Percentiles rank a stretch among this genome's conserved stretches.
Evolutionary conservation across 768 basidiomycete genomes (phyloP).

Genomic region (Rhizopogon roseolus): DNA sequence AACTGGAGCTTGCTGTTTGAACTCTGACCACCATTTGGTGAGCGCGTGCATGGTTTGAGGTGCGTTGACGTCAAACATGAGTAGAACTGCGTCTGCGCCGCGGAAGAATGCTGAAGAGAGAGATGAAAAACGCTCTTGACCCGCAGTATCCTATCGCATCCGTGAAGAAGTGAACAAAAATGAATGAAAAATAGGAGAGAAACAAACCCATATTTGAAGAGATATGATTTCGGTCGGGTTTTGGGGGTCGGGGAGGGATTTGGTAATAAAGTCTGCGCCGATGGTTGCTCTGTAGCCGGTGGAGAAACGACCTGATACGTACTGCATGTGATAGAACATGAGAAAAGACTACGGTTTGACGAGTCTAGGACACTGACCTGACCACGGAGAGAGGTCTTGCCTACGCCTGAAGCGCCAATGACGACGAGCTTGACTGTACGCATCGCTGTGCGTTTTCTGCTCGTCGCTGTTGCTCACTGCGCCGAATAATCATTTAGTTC

Average conservation of each 20-base stretch:
- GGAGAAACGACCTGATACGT: constrained; percentile 72
- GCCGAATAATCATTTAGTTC: not conserved
- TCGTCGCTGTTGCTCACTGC: not conserved
- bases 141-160: constrained; percentile 65
- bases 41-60: constrained; percentile 57
- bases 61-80: constrained; percentile 77
- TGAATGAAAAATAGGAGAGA: not conserved
- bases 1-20: constrained; percentile 62
- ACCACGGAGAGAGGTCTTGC: constrained; percentile 75
- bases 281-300: constrained; percentile 81
- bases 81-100: constrained; percentile 75
- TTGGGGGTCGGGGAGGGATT: constrained; percentile 59
- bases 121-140: constrained; percentile 84
- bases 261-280: constrained; percentile 84
- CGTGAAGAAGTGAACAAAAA: not conserved
- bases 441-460: constrained; percentile 32
- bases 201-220: constrained; percentile 63
- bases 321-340: constrained; percentile 37
- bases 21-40: constrained; percentile 76
- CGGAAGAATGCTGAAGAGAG: constrained; percentile 82
- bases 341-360: not conserved
- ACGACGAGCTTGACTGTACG: constrained; percentile 78
- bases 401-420: constrained; percentile 80
- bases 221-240: constrained; percentile 52
- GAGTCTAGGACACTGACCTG: constrained; percentile 43